Evolutionary conservation across 108 stramenopile genomes (phyloP), one percentile per base, ranked within the genome.

Genomic region (Cyclotella choctawhatcheeana): DNA sequence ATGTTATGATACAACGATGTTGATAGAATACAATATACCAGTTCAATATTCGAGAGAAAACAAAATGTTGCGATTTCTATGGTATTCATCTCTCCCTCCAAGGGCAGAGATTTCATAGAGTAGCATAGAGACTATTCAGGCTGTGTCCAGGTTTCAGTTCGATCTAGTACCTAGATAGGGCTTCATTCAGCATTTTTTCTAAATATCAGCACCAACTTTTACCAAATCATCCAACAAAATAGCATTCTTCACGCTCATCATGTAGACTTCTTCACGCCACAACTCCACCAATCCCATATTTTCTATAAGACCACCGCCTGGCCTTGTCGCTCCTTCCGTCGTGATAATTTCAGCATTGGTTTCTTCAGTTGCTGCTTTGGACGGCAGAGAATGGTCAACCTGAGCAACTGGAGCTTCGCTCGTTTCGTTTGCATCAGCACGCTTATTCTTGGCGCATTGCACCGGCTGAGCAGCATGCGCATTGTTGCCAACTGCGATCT

Each of bases 151-250:
- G n/a, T n/a, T n/a, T n/a, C n/a, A n/a, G n/a, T n/a, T n/a, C n/a
- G n/a, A n/a, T n/a, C n/a, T n/a, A n/a, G n/a, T n/a, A n/a, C n/a
- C n/a, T n/a, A n/a, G n/a, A n/a, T n/a, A n/a, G n/a, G n/a, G n/a
- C n/a, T n/a, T n/a, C n/a, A n/a, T n/a, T n/a, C 37, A 40, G 12
- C 37, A 40, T 40, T 12, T 31, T 2, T 12, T 34, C 32, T 67
- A 79, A 62, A 71, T 35, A 68, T 68, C 76, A 18, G 78, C 78
- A 5, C 78, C 78, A 17, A 69, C 61, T 44, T 44, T 67, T 12
- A 79, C 78, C 67, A 79, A 68, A 64, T 79, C 71, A 56, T 79
- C 78, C 53, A 73, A 58, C 25, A 73, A 67, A 45, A 79, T 73
- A n/a, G 78, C 48, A 68, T 79, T 79, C 34, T 79, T 67, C 8